Base-by-base conservation (phyloP, 2,329 filamentous ascomycete species). In the Nannizzia gypsea region DNA sequence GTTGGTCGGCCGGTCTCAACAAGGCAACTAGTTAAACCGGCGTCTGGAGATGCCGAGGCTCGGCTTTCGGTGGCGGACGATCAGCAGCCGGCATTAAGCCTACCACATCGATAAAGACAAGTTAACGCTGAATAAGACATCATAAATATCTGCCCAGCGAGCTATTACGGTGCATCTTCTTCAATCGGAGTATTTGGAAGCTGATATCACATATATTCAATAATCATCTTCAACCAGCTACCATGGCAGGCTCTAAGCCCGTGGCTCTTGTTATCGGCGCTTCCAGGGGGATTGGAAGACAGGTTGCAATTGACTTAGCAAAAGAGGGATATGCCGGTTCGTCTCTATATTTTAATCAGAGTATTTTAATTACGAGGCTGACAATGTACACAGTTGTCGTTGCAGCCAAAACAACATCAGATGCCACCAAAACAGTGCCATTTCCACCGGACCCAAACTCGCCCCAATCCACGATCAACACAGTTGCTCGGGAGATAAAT, bases 391-490 rank as follows among this genome's bases (percentile, higher is more conserved):
- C 57, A 89, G 88, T 91, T 64, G 83, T 90, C 62, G 84, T 93
- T 31, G 82, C 88, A 4, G 88, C 89, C 28, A 93, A 92, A 69
- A 85, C 84, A 40, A 85, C 81, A 5, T 89, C 84, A 54, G 80
- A 89, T 66, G 81, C 85, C 2, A 75, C 73, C 40, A 76, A 74
- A 58, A 73, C 77, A 17, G 67, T 68, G 0, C 81, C 85, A 0
- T 89, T 89, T 68, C 87, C 88, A 1, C 88, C 89, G 1, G 79
- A 90, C 67, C 88, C 88, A 13, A 91, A 92, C 73, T 90, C 87
- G 1, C 71, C 78, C 0, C 71, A 81, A 56, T 91, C 87, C 15
- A 93, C 89, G 26, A 90, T 93, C 74, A 88, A 80, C 71, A 93
- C 89, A 1, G 89, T 93, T 42, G 83, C 80, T 62, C 83, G 83